Base-by-base conservation (phyloP, 2,329 filamentous ascomycete genomes). In the Scolecobasidium constrictum region DNA sequence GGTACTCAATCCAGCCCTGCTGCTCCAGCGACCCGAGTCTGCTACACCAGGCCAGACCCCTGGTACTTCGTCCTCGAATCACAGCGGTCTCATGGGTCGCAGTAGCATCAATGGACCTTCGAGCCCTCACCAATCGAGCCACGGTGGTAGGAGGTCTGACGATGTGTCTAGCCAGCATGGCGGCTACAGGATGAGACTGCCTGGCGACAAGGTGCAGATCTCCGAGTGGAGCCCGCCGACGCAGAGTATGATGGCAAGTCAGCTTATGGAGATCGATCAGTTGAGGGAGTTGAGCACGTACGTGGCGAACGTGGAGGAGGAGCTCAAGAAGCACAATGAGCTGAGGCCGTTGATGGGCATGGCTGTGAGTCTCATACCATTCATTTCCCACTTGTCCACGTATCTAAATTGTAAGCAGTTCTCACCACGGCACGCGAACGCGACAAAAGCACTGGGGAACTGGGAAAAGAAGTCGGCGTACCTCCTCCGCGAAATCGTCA, bases 401-500 rank as follows among this genome's bases (percentile, higher is more conserved):
- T 35, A 21, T 40, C 15, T 36, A 47, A 35, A 16, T 26, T 35
- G 22, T 4, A 26, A 38, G 17, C 48, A 76, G 72, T 96, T 93
- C 58, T 87, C 86, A 12, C 83, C 86, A 3, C 77, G 87, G 21
- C 83, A 90, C 47, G 73, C 77, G 28, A 96, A 96, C 55, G 76
- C 81, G 13, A 69, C 68, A 48, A 88, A 83, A 62, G 86, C 90
- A 13, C 90, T 96, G 83, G 73, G 81, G 16, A 98, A 98, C 62
- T 98, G 92, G 90, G 88, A 98, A 68, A 80, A 83, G 56, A 96
- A 96, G 67, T 93, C 86, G 44, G 81, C 85, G 21, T 94, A 96
- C 58, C 67, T 98, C 33, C 71, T 96, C 11, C 73, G 85, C 26
- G 92, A 98, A 66, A 95, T 93, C 59, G 87, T 96, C 61, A 96